These are phyloP conservation scores for Globisporangium takayamanum DNA, from an alignment of 352 stramenopile species.

Conservation along the genomic window DNA sequence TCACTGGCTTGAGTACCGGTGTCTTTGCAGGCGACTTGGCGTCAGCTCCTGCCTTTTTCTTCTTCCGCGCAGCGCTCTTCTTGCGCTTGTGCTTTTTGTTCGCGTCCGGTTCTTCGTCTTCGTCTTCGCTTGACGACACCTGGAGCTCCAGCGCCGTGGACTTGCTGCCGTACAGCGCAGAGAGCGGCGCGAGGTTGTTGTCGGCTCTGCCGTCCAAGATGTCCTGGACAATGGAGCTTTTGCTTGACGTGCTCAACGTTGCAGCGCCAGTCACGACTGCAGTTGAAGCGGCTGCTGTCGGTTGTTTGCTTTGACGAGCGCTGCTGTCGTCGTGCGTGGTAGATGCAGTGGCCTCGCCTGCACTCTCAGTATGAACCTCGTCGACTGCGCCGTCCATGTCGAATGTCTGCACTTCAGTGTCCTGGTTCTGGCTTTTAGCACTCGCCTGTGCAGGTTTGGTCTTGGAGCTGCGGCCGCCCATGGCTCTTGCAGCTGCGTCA, in stretches of 20 bases:
- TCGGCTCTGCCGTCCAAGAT: constrained; percentile 6
- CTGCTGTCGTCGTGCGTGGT: neutral
- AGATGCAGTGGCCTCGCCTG: neutral
- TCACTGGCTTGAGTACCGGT: constrained; percentile 3
- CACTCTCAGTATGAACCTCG: constrained; percentile 15
- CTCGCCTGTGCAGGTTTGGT: constrained; percentile 17
- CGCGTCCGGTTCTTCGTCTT: constrained; percentile 3
- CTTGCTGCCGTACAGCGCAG: neutral
- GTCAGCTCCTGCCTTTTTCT: constrained; percentile 2
- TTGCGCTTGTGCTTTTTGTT: neutral
- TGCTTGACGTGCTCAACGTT: constrained; percentile 20
- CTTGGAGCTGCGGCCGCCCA: constrained; percentile 60
- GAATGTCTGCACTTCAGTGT: constrained; percentile 26
- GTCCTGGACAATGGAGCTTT: constrained; percentile 7
- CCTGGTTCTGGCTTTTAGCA: constrained; percentile 6
- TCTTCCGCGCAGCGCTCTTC: constrained; percentile 5
- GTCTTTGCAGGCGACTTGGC: neutral
- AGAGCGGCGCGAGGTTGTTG: constrained; percentile 13
- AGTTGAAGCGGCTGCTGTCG: neutral
- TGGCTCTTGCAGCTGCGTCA: constrained; percentile 10
- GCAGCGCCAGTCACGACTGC: constrained; percentile 21
- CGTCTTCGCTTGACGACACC: constrained; percentile 14
- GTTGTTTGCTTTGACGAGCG: neutral
- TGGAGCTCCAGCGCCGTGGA: constrained; percentile 3
- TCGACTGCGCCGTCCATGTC: constrained; percentile 24